phyloP scores from a whole-genome alignment of 768 basidiomycete species.

The Leccinum ochraceum region DNA sequence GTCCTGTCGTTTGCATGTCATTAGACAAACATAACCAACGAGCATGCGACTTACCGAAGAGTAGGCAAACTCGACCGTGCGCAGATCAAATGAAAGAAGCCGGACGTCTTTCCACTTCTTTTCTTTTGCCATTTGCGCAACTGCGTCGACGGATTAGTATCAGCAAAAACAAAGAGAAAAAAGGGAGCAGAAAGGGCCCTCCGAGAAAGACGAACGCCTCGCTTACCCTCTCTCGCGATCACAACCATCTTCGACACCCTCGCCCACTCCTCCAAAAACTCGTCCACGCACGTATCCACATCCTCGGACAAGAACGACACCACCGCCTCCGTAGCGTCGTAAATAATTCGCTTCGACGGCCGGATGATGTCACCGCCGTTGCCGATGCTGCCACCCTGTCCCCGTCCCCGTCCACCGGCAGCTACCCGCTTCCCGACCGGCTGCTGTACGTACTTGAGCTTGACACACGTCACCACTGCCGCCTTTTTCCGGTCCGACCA shows the following conservation, averaged over 20 bases:
- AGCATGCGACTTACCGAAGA: constrained; percentile 45
- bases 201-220: constrained; percentile 14
- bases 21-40: background rate
- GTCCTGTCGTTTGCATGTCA: constrained; percentile 43
- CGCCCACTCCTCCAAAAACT: constrained; percentile 92
- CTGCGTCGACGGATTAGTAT: constrained; percentile 39
- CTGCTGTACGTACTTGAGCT: constrained; percentile 87
- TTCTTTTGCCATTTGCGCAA: constrained; percentile 79
- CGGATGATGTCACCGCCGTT: constrained; percentile 58
- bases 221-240: constrained; percentile 80
- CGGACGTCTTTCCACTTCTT: constrained; percentile 73
- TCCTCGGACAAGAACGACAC: constrained; percentile 88
- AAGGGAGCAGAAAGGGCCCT: background rate
- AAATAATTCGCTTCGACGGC: constrained; percentile 87
- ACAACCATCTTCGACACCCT: constrained; percentile 92
- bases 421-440: constrained; percentile 72
- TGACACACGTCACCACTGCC: constrained; percentile 86
- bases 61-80: constrained; percentile 90
- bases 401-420: constrained; percentile 38
- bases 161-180: background rate
- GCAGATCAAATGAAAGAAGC: constrained; percentile 88
- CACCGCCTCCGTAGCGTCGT: constrained; percentile 85
- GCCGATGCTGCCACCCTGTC: background rate
- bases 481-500: constrained; percentile 77
- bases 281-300: constrained; percentile 85